Percentiles rank a stretch among this genome's conserved stretches.
Conservation (phyloP, 108 stramenopile species). For the Fragilaria crotonensis region DNA sequence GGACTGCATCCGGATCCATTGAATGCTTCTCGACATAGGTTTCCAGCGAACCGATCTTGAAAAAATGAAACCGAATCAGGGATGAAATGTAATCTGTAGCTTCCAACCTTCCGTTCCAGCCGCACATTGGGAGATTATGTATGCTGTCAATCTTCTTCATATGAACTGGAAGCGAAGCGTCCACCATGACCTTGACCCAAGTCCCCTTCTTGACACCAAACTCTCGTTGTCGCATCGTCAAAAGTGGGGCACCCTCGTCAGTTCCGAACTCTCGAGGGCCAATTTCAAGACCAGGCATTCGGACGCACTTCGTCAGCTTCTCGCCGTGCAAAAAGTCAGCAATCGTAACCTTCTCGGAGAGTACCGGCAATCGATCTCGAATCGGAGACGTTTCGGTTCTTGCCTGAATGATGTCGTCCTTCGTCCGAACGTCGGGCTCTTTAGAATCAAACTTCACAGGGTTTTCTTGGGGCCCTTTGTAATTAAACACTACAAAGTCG, state of each 20-base stretch:
- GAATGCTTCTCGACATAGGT: not conserved
- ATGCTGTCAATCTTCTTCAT: not conserved
- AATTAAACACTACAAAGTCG: not conserved
- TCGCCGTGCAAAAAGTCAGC: not conserved
- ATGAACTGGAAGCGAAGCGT: not conserved
- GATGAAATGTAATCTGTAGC: not conserved
- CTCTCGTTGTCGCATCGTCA: not conserved
- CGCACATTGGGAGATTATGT: not conserved
- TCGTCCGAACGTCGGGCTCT: not conserved
- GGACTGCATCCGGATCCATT: not conserved
- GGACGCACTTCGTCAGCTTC: not conserved
- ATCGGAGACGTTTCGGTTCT: not conserved
- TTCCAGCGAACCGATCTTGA: not conserved
- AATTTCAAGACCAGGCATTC: not conserved
- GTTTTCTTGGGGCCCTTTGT: not conserved
- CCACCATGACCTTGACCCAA: not conserved
- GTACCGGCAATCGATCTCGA: not conserved
- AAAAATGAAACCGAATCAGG: not conserved
- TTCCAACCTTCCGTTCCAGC: not conserved
- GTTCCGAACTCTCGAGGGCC: not conserved
- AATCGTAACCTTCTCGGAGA: not conserved
- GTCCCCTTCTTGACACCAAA: not conserved
- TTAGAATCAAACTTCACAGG: not conserved
- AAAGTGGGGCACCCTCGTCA: not conserved
- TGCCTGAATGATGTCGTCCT: not conserved